A percentile compares a stretch with the other conserved stretches of the same genome.
These are phyloP conservation scores for Henckelia pumila DNA, from an alignment of 257 asterid species.

Conservation along the genomic window DNA sequence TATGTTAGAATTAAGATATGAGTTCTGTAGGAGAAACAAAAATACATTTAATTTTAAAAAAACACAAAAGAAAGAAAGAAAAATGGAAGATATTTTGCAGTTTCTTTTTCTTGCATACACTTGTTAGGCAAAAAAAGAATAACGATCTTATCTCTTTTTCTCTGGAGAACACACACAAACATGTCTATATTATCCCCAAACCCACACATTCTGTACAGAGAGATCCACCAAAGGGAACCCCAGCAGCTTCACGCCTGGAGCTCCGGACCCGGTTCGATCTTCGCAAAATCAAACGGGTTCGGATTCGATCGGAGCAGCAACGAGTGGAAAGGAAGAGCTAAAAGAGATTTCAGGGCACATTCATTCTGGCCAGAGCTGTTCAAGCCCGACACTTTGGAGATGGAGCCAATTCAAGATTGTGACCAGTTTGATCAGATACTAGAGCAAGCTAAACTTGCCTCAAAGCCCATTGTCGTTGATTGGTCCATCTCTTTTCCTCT, in stretches of 20 bases:
- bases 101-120: too few species aligned
- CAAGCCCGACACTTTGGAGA: constrained; percentile 39
- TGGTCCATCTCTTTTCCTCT: constrained; percentile 35
- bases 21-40: too few species aligned
- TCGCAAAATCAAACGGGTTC: constrained; percentile 41
- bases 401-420: constrained; percentile 51
- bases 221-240: constrained; percentile 39
- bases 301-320: constrained; percentile 38
- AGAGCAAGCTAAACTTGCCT: constrained; percentile 47
- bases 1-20: too few species aligned
- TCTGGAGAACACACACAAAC: neutral
- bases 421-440: constrained; percentile 70
- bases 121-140: neutral
- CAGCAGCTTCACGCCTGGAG: constrained; percentile 28
- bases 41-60: too few species aligned
- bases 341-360: constrained; percentile 36
- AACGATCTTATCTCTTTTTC: constrained; percentile 29
- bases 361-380: constrained; percentile 54
- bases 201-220: constrained; percentile 58
- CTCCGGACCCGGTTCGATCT: constrained; percentile 29
- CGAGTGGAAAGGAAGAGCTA: constrained; percentile 29
- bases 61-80: too few species aligned
- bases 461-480: constrained; percentile 71
- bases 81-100: neutral
- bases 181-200: constrained; percentile 71